phyloP scores from a whole-genome alignment of 2,329 filamentous ascomycete genomes.

The Thermothelomyces thermophilus region DNA sequence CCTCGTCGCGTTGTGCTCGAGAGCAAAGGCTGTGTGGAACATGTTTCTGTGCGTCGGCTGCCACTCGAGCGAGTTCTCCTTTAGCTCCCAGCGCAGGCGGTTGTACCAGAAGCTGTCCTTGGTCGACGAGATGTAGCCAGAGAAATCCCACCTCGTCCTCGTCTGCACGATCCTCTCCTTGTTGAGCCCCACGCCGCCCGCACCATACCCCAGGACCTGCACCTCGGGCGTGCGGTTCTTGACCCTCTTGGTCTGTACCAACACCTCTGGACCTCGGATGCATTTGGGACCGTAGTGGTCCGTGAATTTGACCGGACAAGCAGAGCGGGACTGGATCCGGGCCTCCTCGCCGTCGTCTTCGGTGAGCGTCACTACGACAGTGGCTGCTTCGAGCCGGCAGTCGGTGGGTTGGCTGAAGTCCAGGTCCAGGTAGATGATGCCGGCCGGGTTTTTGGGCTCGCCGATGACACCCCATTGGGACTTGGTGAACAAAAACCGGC shows the following conservation, averaged over 20 bases:
- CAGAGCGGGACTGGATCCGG: neutral
- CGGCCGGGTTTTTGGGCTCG: conserved; percentile 10
- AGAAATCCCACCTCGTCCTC: conserved; percentile 16
- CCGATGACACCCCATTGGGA: conserved; percentile 19
- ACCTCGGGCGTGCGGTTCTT: conserved; percentile 13
- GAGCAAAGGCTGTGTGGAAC: conserved; percentile 20
- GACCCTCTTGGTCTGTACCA: conserved; percentile 7
- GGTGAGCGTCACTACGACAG: conserved; percentile 15
- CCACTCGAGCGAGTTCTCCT: conserved; percentile 15
- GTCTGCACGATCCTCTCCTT: conserved; percentile 11
- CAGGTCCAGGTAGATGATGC: conserved; percentile 23
- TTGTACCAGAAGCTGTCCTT: conserved; percentile 14
- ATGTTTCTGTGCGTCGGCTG: conserved; percentile 16
- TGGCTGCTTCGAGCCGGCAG: conserved; percentile 19
- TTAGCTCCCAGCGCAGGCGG: conserved; percentile 14
- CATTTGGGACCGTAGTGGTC: conserved; percentile 19
- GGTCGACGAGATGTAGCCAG: conserved; percentile 14
- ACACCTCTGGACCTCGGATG: conserved; percentile 11
- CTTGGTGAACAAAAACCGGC: conserved; percentile 18
- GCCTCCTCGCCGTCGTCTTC: conserved; percentile 8
- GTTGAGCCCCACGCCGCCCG: conserved; percentile 14
- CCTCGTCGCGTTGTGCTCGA: conserved; percentile 18
- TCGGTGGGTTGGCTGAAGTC: conserved; percentile 17
- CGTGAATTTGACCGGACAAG: conserved; percentile 18
- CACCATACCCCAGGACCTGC: conserved; percentile 16